Conservation (phyloP, 768 basidiomycete genomes). For the Holtermanniella nyarrowii region DNA sequence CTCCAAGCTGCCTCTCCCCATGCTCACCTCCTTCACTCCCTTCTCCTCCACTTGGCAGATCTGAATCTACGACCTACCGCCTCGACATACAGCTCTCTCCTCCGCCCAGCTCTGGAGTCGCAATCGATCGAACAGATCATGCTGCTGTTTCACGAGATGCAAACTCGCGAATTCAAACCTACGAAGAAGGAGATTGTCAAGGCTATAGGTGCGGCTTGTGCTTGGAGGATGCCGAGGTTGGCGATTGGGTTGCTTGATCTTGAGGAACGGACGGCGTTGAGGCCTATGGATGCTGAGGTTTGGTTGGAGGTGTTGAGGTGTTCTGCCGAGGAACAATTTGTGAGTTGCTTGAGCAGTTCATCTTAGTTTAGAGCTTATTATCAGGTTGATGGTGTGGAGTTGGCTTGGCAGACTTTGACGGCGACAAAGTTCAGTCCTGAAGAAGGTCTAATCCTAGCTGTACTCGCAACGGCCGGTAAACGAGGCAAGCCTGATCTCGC, state of each 20-base stretch:
- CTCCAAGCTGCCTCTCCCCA: conserved; percentile 43
- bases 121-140: conserved; percentile 59
- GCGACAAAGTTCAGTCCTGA: conserved; percentile 53
- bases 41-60: conserved; percentile 50
- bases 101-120: conserved; percentile 50
- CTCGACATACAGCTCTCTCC: conserved; percentile 41
- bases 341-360: conserved; percentile 42
- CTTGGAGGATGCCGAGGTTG: conserved; percentile 52
- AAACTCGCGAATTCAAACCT: conserved; percentile 47
- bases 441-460: conserved; percentile 61
- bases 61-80: conserved; percentile 45
- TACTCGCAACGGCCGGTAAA: conserved; percentile 64
- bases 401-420: conserved; percentile 56
- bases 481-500: conserved; percentile 63
- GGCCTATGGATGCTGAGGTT: conserved; percentile 44
- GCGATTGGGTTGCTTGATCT: conserved; percentile 45
- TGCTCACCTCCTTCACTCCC: conserved; percentile 40
- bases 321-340: conserved; percentile 58
- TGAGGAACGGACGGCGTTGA: background rate
- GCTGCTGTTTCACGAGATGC: conserved; percentile 55
- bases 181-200: conserved; percentile 47
- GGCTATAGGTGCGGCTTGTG: conserved; percentile 51
- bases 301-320: conserved; percentile 63
- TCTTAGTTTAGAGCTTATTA: background rate
- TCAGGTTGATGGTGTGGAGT: conserved; percentile 58